Percentiles rank a stretch among this genome's conserved stretches.
Evolutionary conservation across 2,329 filamentous ascomycete species (phyloP).

Genomic region (Rhinocladiella similis): DNA sequence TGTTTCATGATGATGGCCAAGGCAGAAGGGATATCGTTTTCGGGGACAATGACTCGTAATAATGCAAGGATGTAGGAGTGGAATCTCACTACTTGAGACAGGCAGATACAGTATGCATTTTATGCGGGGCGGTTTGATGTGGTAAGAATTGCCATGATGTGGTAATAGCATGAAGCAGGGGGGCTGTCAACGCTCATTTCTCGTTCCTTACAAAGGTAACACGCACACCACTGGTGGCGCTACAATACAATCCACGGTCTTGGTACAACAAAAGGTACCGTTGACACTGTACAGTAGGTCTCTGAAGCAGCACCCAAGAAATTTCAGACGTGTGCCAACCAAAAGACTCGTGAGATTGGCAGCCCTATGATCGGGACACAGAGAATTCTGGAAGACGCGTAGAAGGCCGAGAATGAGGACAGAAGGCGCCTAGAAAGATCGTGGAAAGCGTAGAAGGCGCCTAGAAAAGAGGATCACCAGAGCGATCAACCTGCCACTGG

Average conservation of each 20-base stretch:
- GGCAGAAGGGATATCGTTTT: not conserved
- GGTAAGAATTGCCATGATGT: not conserved
- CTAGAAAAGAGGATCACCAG: slow-evolving; percentile 11
- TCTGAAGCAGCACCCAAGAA: too few relatives aligned
- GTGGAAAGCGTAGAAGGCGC: slow-evolving; percentile 12
- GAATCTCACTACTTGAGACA: not conserved
- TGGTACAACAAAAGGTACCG: too few relatives aligned
- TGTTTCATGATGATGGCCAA: too few relatives aligned
- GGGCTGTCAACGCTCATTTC: too few relatives aligned
- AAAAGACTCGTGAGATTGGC: not conserved
- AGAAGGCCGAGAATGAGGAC: slow-evolving; percentile 10
- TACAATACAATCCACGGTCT: not conserved
- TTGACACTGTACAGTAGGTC: too few relatives aligned
- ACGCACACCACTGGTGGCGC: not conserved
- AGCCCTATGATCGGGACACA: not conserved
- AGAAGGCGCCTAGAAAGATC: slow-evolving; percentile 10
- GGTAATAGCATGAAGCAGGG: not conserved
- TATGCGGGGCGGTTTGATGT: not conserved
- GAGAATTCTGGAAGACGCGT: slow-evolving; percentile 18
- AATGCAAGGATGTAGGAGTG: not conserved
- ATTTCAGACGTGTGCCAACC: not conserved
- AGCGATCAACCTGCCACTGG: slow-evolving; percentile 90
- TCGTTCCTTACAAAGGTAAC: too few relatives aligned
- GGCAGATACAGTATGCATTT: too few relatives aligned
- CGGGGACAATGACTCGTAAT: not conserved